Evolutionary conservation across 2,329 filamentous ascomycete genomes (phyloP).

Genomic region (Aspergillus phoenicis): DNA sequence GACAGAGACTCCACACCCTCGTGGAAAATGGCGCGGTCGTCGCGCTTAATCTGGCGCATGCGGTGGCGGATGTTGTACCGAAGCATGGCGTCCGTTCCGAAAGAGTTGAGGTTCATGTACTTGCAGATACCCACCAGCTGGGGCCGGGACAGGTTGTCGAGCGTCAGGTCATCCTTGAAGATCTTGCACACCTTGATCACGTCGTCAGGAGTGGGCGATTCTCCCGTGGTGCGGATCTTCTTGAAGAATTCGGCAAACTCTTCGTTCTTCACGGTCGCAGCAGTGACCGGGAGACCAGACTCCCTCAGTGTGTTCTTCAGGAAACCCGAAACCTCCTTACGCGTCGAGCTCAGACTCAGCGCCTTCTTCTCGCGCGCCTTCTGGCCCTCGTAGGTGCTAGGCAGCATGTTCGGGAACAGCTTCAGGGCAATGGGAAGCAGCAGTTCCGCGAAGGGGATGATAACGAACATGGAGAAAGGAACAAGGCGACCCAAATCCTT

Average conservation of each 20-base stretch:
- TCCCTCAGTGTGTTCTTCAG: constrained; percentile 85
- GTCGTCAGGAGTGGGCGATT: constrained; percentile 82
- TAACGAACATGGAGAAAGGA: constrained; percentile 94
- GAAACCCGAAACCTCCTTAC: constrained; percentile 92
- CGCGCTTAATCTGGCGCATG: constrained; percentile 99
- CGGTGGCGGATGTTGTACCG: constrained; percentile 95
- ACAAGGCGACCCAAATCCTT: constrained; percentile 90
- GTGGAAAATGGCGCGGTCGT: constrained; percentile 90
- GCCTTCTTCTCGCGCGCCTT: constrained; percentile 90
- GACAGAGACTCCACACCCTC: constrained; percentile 92
- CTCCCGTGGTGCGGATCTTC: constrained; percentile 89
- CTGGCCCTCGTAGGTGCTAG: constrained; percentile 93
- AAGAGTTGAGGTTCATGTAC: constrained; percentile 97
- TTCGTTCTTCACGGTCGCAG: constrained; percentile 81
- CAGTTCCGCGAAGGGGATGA: constrained; percentile 93
- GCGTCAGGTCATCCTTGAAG: constrained; percentile 95
- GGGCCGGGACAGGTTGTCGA: constrained; percentile 94
- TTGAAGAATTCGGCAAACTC: constrained; percentile 97
- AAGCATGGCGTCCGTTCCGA: constrained; percentile 96
- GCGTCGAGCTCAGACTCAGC: constrained; percentile 74
- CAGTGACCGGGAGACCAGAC: constrained; percentile 86
- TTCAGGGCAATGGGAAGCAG: constrained; percentile 88
- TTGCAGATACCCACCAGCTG: constrained; percentile 97
- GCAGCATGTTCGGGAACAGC: constrained; percentile 95
- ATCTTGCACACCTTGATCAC: constrained; percentile 99